These are phyloP conservation scores for Calonectria naviculata DNA, from an alignment of 2,329 filamentous ascomycete genomes.

Conservation along the genomic window DNA sequence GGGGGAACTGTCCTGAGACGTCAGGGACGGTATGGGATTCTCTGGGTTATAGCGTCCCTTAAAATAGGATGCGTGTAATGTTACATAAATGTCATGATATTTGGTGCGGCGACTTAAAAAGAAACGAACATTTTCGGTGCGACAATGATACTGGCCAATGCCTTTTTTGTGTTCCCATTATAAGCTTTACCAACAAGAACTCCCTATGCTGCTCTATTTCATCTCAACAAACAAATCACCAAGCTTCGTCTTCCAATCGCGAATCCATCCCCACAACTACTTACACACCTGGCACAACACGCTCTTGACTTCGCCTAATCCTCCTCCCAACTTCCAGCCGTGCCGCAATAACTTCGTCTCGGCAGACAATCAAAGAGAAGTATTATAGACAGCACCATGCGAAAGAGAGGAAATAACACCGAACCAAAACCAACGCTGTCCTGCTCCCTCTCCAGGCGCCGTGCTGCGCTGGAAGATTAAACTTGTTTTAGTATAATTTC, in stretches of 20 bases:
- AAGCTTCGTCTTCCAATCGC: constrained; percentile 25
- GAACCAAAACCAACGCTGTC: constrained; percentile 52
- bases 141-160: constrained; percentile 34
- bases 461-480: constrained; percentile 52
- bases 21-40: constrained; percentile 26
- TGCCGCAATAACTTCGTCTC: constrained; percentile 30
- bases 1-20: constrained; percentile 19
- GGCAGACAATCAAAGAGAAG: constrained; percentile 35
- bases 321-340: constrained; percentile 11
- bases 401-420: constrained; percentile 45
- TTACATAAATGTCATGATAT: constrained; percentile 37
- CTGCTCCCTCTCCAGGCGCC: constrained; percentile 51
- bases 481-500: constrained; percentile 48
- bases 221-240: constrained; percentile 42
- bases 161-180: constrained; percentile 48
- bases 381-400: constrained; percentile 44
- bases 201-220: constrained; percentile 45
- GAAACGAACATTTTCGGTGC: constrained; percentile 15
- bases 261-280: constrained; percentile 38
- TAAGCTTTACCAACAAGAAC: constrained; percentile 46
- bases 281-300: constrained; percentile 31
- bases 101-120: constrained; percentile 26
- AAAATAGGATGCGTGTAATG: constrained; percentile 32
- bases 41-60: constrained; percentile 7
- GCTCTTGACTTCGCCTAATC: constrained; percentile 17